Evolutionary conservation across 805 yeast species (phyloP), one percentile per base, ranked within the genome.

Genomic region (Lipomyces sp.): DNA sequence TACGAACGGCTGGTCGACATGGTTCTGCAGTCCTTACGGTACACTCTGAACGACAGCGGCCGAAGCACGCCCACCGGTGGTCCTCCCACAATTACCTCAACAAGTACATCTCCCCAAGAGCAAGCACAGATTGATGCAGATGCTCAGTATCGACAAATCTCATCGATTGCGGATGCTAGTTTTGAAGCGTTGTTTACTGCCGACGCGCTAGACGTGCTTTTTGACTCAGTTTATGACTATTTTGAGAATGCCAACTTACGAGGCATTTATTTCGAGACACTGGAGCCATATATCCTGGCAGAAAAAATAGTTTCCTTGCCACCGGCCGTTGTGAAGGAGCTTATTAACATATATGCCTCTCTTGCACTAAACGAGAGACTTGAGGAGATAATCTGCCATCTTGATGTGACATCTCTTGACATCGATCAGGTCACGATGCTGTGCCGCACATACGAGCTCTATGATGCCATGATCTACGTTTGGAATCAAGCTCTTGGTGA

Each of bases 401-500:
- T 91, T 23, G 90, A 89, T 60, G 73, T 85, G 7, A 60, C 71
- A 5, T 76, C 81, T 11, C 73, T 93, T 44, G 96, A 91, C 63
- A 77, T 91, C 33, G 96, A 91, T 66, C 69, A 82, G 21, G 81
- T 95, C 0, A 73, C 88, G 13, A 73, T 72, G 11, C 68, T 86
- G 16, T 83, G 96, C 64, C 70, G 71, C 35, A 63, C 74, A 53
- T 70, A 81, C 58, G 69, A 76, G 6, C 68, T 90, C 4, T 70
- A 73, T 32, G 95, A 86, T 46, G 77, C 86, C 33, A 69, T 78
- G 43, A 75, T 81, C 0, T 88, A 80, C 63, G 77, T 93, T 18
- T 85, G 91, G 85, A 86, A 81, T 57, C 70, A 69, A 1, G 69
- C 87, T 3, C 70, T 93, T 36, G 68, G 74, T 21, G 98, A 93